Evolutionary conservation across 2,329 filamentous ascomycete species (phyloP).

Genomic region (Botrytis byssoidea): DNA sequence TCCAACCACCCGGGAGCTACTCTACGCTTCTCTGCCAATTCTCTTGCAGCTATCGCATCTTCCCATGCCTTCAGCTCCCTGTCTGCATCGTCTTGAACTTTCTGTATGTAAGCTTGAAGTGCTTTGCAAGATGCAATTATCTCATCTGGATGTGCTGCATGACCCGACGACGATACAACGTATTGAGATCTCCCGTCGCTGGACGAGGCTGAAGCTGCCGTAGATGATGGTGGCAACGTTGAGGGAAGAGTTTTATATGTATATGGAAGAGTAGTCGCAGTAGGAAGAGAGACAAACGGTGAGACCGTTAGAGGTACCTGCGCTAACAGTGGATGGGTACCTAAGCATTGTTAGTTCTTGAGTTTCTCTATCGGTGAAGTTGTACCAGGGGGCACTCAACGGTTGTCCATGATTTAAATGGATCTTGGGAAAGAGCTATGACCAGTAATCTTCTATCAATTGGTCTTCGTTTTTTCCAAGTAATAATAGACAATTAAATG

Average conservation of each 20-base stretch:
- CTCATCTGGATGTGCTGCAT: slow-evolving; percentile 81
- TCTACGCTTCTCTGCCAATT: slow-evolving; percentile 75
- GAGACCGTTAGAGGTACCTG: slow-evolving; percentile 93
- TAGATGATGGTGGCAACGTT: slow-evolving; percentile 72
- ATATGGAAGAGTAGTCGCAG: slow-evolving; percentile 88
- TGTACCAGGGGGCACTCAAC: slow-evolving; percentile 14
- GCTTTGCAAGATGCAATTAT: slow-evolving; percentile 80
- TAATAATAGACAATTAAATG: background rate
- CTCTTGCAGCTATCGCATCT: slow-evolving; percentile 59
- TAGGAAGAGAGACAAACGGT: slow-evolving; percentile 87
- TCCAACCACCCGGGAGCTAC: slow-evolving; percentile 81
- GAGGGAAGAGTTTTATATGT: slow-evolving; percentile 90
- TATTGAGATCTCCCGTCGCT: slow-evolving; percentile 61
- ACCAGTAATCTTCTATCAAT: background rate
- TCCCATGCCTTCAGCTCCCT: slow-evolving; percentile 68
- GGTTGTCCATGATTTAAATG: slow-evolving; percentile 18
- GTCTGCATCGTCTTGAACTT: slow-evolving; percentile 66
- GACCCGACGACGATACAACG: slow-evolving; percentile 73
- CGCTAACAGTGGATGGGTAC: slow-evolving; percentile 80
- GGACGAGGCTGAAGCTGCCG: slow-evolving; percentile 48
- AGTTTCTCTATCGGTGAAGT: background rate
- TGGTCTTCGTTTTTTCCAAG: background rate
- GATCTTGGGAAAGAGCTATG: slow-evolving; percentile 13
- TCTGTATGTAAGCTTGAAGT: slow-evolving; percentile 71
- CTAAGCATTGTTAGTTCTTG: slow-evolving; percentile 43